Conservation (phyloP, 2,329 filamentous ascomycete species). For the Scedosporium aurantiacum region DNA sequence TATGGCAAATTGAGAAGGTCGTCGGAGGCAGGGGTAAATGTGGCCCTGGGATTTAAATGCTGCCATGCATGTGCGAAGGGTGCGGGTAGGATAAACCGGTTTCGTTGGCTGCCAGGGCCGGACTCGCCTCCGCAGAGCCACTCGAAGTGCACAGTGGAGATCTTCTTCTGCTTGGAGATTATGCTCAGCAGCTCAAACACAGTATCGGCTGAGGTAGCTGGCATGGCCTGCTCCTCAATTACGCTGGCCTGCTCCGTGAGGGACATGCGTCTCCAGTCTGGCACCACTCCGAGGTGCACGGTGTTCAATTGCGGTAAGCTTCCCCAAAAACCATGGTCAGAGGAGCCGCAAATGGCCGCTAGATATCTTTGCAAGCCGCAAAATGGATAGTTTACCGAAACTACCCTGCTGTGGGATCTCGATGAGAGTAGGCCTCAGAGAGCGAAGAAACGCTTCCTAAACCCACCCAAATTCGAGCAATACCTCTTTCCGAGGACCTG, state of each 20-base stretch:
- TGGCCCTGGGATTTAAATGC: conserved; percentile 18
- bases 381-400: conserved; percentile 42
- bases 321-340: conserved; percentile 49
- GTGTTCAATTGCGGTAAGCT: conserved; percentile 41
- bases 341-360: conserved; percentile 47
- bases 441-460: background rate
- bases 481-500: background rate
- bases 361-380: conserved; percentile 55
- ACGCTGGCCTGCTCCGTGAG: conserved; percentile 41
- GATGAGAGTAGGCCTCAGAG: background rate
- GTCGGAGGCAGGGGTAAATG: conserved; percentile 10
- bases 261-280: conserved; percentile 52
- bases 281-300: conserved; percentile 49
- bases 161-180: conserved; percentile 34
- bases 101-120: conserved; percentile 49
- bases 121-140: conserved; percentile 60
- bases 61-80: conserved; percentile 31
- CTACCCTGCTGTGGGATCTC: conserved; percentile 17
- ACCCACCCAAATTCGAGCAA: background rate
- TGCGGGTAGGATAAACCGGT: conserved; percentile 50
- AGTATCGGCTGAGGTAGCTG: conserved; percentile 12
- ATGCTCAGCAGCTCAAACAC: conserved; percentile 43
- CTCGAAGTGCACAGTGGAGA: conserved; percentile 52
- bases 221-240: conserved; percentile 18
- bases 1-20: conserved; percentile 41